Evolutionary conservation across 1,139 yeast genomes (phyloP).

Genomic region (Candida sojae): DNA sequence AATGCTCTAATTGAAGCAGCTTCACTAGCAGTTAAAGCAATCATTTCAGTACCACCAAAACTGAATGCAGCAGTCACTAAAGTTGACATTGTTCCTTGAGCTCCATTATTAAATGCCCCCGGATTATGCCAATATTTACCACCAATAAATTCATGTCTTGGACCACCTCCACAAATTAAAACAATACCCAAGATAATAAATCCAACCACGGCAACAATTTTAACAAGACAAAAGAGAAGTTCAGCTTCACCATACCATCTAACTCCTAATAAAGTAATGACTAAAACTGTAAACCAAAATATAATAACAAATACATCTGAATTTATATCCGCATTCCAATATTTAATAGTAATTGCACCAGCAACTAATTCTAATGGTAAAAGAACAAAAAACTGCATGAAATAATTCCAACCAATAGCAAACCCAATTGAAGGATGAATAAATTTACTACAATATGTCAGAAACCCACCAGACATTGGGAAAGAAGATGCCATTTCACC

Average conservation of each 20-base stretch:
- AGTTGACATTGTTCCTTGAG: conserved; percentile 42
- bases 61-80: conserved; percentile 47
- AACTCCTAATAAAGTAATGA: conserved; percentile 42
- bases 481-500: conserved; percentile 42
- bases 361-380: conserved; percentile 41
- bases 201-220: conserved; percentile 41
- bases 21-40: conserved; percentile 45
- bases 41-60: conserved; percentile 45
- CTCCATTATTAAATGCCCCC: conserved; percentile 45
- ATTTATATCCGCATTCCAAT: conserved; percentile 39
- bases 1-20: conserved; percentile 40
- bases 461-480: conserved; percentile 44
- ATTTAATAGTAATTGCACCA: conserved; percentile 40
- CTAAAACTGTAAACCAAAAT: conserved; percentile 36
- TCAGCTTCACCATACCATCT: conserved; percentile 49
- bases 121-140: conserved; percentile 43
- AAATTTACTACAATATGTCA: conserved; percentile 40
- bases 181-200: conserved; percentile 44
- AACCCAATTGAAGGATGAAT: conserved; percentile 44
- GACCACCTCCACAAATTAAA: conserved; percentile 44
- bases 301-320: conserved; percentile 43
- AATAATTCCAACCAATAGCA: conserved; percentile 48
- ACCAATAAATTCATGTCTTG: conserved; percentile 38
- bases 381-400: conserved; percentile 38
- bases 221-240: conserved; percentile 37